A percentile compares a stretch with the other conserved stretches of the same genome.
These are phyloP conservation scores for Lablab purpureus DNA, from an alignment of 306 rosid genomes.

Conservation along the genomic window DNA sequence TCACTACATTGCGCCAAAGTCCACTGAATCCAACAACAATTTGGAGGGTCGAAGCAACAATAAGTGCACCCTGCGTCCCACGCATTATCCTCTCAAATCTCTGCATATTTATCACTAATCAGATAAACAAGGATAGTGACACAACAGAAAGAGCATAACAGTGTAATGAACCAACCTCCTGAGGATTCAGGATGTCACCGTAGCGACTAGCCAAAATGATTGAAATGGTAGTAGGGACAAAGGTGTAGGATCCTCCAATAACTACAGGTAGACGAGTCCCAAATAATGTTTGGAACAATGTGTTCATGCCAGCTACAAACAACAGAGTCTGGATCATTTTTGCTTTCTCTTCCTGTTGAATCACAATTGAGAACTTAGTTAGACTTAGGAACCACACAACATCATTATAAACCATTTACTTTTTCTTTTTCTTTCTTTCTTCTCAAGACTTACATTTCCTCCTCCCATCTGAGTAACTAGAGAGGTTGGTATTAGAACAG, in stretches of 20 bases:
- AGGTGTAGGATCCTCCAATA: conserved; percentile 85
- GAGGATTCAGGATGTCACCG: conserved; percentile 68
- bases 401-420: conserved; percentile 26
- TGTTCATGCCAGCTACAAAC: conserved; percentile 93
- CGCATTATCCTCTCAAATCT: conserved; percentile 92
- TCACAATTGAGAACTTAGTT: conserved; percentile 33
- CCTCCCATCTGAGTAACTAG: conserved; percentile 96
- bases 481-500: conserved; percentile 85
- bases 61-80: conserved; percentile 93
- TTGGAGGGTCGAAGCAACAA: conserved; percentile 89
- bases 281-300: conserved; percentile 72
- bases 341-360: conserved; percentile 88
- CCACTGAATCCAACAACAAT: conserved; percentile 98
- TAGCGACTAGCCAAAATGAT: conserved; percentile 89
- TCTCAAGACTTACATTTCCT: conserved; percentile 77
- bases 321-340: conserved; percentile 83
- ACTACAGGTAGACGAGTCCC: conserved; percentile 97
- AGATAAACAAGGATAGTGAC: conserved; percentile 26
- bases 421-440: background rate
- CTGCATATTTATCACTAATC: conserved; percentile 55
- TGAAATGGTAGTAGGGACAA: conserved; percentile 93
- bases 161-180: conserved; percentile 61
- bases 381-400: conserved; percentile 33
- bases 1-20: conserved; percentile 92
- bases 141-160: conserved; percentile 14